Percentiles rank a stretch among this genome's conserved stretches.
Evolutionary conservation across 805 yeast species (phyloP).

Genomic region (Metschnikowia continentalis): DNA sequence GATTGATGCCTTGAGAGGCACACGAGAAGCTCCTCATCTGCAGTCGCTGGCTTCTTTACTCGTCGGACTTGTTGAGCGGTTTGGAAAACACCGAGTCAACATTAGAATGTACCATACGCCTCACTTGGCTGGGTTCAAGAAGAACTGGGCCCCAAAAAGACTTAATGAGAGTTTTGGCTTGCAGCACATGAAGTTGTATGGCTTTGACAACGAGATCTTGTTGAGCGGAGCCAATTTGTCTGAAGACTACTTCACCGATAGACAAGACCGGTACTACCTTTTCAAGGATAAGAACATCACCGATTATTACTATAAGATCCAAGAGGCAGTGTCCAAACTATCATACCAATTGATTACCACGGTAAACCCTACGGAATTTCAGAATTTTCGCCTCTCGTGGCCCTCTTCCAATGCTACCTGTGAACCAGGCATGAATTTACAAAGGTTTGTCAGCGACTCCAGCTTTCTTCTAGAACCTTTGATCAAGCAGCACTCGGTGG

Average conservation of each 20-base stretch:
- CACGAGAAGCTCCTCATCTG: constrained; percentile 80
- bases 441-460: constrained; percentile 52
- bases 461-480: constrained; percentile 56
- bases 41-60: constrained; percentile 71
- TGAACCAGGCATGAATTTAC: constrained; percentile 59
- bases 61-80: constrained; percentile 58
- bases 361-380: constrained; percentile 27
- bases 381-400: constrained; percentile 65
- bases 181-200: constrained; percentile 97
- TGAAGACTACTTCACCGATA: constrained; percentile 84
- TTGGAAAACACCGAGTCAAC: constrained; percentile 66
- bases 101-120: constrained; percentile 90
- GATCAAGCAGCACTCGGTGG: constrained; percentile 41
- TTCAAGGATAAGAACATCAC: constrained; percentile 57
- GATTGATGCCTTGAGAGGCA: constrained; percentile 86
- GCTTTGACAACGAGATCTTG: constrained; percentile 85
- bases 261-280: constrained; percentile 88
- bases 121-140: constrained; percentile 63
- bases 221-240: constrained; percentile 91
- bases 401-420: constrained; percentile 61
- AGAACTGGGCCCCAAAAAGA: constrained; percentile 68
- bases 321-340: constrained; percentile 58
- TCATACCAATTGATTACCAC: constrained; percentile 60
- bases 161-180: constrained; percentile 89
- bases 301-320: constrained; percentile 72